phyloP scores from a whole-genome alignment of 2,329 filamentous ascomycete species.

The Emergomyces orientalis region DNA sequence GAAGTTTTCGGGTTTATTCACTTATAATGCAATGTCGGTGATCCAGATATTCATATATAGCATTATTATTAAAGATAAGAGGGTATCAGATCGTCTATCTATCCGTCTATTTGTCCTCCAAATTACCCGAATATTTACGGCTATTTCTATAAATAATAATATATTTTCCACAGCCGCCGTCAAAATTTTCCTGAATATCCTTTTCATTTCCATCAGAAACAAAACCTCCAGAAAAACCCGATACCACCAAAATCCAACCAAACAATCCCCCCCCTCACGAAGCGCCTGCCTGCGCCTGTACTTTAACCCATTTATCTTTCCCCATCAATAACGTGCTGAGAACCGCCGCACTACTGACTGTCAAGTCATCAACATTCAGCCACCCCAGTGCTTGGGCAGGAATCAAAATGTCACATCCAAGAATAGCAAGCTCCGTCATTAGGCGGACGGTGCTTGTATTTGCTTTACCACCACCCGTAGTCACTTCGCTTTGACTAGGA shows the following conservation, averaged over 20 bases:
- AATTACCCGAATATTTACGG: neutral
- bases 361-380: conserved; percentile 44
- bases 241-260: neutral
- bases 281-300: conserved; percentile 7
- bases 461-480: neutral
- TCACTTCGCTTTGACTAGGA: conserved; percentile 2
- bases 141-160: neutral
- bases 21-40: neutral
- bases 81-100: neutral
- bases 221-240: neutral
- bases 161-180: neutral
- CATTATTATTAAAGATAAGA: neutral
- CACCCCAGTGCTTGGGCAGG: conserved; percentile 54
- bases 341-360: conserved; percentile 51
- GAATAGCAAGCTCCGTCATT: conserved; percentile 44
- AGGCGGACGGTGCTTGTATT: conserved; percentile 22
- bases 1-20: neutral
- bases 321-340: conserved; percentile 54
- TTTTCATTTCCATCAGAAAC: neutral
- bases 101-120: neutral
- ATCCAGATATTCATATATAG: neutral
- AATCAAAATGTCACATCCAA: conserved; percentile 53
- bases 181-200: neutral
- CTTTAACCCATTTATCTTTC: conserved; percentile 48
- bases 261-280: neutral